These are phyloP conservation scores for Pleurotus pulmonarius DNA, from an alignment of 768 basidiomycete species.

Conservation along the genomic window DNA sequence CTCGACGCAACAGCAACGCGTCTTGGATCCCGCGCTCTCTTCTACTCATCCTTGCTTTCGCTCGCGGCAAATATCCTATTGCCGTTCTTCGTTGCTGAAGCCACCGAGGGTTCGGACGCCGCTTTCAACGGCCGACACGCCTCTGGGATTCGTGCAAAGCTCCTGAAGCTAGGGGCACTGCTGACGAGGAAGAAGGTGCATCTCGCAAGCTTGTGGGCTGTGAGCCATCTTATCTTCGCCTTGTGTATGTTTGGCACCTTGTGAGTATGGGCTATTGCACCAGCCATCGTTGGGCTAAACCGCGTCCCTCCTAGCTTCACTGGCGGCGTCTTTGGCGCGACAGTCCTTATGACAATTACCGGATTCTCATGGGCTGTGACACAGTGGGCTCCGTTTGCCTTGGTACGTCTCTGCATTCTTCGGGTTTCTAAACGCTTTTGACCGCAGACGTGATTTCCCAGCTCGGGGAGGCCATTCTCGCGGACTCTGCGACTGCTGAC, in stretches of 20 bases:
- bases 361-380: constrained; percentile 94
- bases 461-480: constrained; percentile 85
- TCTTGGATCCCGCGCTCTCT: constrained; percentile 79
- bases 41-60: constrained; percentile 70
- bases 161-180: constrained; percentile 18
- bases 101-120: constrained; percentile 11
- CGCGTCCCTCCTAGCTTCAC: constrained; percentile 50
- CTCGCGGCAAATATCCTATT: constrained; percentile 65
- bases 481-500: constrained; percentile 42
- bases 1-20: constrained; percentile 72
- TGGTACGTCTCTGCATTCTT: constrained; percentile 46
- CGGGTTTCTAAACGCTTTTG: neutral
- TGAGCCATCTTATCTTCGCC: constrained; percentile 71
- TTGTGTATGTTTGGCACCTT: constrained; percentile 78
- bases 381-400: constrained; percentile 89
- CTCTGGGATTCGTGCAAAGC: neutral
- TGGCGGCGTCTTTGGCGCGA: constrained; percentile 65
- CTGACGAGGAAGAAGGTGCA: constrained; percentile 48
- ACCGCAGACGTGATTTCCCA: constrained; percentile 18
- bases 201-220: constrained; percentile 73
- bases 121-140: constrained; percentile 7
- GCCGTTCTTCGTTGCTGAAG: constrained; percentile 57
- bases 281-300: no score
- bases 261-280: constrained; percentile 41
- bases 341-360: constrained; percentile 68